Evolutionary conservation across 768 basidiomycete genomes (phyloP).

Genomic region (Mycena galopus): DNA sequence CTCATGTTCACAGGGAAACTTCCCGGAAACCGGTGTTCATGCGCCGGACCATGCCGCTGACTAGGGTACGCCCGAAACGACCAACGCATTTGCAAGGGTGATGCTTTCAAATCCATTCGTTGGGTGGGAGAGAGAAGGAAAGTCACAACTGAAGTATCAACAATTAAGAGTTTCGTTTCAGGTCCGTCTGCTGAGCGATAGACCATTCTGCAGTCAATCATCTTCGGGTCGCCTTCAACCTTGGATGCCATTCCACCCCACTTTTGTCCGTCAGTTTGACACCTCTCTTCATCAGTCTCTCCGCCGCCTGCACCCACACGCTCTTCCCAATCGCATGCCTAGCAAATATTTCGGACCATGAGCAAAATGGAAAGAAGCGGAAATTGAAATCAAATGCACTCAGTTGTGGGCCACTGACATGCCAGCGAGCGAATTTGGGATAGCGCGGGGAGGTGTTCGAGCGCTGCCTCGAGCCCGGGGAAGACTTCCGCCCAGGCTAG

Average conservation of each 20-base stretch:
- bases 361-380: too few relatives aligned
- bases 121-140: too few relatives aligned
- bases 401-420: constrained; percentile 12
- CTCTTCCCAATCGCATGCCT: constrained; percentile 17
- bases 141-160: too few relatives aligned
- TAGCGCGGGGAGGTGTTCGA: constrained; percentile 6
- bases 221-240: neutral
- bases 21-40: too few relatives aligned
- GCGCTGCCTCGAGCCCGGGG: neutral
- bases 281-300: neutral
- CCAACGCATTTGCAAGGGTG: too few relatives aligned
- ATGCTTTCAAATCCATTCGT: too few relatives aligned
- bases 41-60: too few relatives aligned
- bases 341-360: neutral
- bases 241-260: constrained; percentile 14
- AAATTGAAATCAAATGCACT: constrained; percentile 2
- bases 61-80: too few relatives aligned
- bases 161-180: too few relatives aligned
- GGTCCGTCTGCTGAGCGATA: too few relatives aligned
- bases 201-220: too few relatives aligned
- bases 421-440: neutral
- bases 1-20: too few relatives aligned
- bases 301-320: constrained; percentile 19
- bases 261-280: constrained; percentile 16
- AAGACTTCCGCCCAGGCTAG: neutral